phyloP scores from a whole-genome alignment of 805 yeast species.

The Suhomyces sp. region DNA sequence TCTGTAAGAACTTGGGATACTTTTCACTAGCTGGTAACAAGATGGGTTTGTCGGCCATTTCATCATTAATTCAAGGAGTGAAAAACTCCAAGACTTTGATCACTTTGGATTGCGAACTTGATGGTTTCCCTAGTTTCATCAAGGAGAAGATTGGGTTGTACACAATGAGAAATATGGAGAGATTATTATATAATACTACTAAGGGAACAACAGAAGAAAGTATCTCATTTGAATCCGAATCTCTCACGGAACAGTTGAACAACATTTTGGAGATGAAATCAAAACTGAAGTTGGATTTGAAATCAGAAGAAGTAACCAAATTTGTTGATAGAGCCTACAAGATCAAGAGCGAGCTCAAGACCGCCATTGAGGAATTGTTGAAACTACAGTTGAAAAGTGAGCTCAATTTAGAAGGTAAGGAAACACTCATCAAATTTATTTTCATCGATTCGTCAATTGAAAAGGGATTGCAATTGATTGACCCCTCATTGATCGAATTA shows the following conservation, averaged over 20 bases:
- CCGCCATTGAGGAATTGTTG: constrained; percentile 50
- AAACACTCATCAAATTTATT: constrained; percentile 64
- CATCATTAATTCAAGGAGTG: constrained; percentile 69
- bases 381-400: constrained; percentile 54
- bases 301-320: constrained; percentile 29
- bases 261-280: constrained; percentile 34
- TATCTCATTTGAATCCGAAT: constrained; percentile 26
- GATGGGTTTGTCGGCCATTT: constrained; percentile 57
- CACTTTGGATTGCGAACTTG: constrained; percentile 70
- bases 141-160: constrained; percentile 74
- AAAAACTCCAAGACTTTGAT: constrained; percentile 64
- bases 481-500: constrained; percentile 28
- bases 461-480: constrained; percentile 49
- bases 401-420: constrained; percentile 70
- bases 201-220: constrained; percentile 8
- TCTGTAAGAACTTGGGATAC: constrained; percentile 64
- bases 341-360: constrained; percentile 30
- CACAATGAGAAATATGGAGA: constrained; percentile 80
- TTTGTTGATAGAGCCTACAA: constrained; percentile 27
- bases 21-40: constrained; percentile 67
- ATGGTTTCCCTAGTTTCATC: constrained; percentile 56
- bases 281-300: constrained; percentile 30
- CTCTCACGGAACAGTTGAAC: constrained; percentile 31
- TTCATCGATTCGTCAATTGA: constrained; percentile 69
- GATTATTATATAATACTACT: constrained; percentile 40